These are phyloP conservation scores for Didymella exigua DNA, from an alignment of 2,329 filamentous ascomycete species.

Conservation along the genomic window DNA sequence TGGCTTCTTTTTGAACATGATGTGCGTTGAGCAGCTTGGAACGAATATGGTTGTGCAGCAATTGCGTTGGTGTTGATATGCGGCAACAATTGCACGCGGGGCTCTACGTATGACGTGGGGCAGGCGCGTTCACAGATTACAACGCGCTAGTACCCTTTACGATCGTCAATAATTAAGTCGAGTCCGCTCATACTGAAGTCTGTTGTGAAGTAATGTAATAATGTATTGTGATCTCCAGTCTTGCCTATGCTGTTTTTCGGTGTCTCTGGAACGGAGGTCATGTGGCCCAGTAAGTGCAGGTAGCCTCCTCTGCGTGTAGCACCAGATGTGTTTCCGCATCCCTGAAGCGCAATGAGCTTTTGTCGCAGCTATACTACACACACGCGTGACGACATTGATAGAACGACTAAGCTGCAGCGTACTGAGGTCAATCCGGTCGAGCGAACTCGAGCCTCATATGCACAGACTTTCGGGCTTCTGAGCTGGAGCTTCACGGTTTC, in stretches of 20 bases:
- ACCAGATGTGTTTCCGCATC: no score
- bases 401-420: not conserved
- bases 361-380: not conserved
- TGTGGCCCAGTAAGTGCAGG: no score
- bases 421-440: not conserved
- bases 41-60: not conserved
- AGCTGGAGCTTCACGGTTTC: conserved; percentile 8
- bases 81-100: conserved; percentile 11
- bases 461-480: conserved; percentile 3
- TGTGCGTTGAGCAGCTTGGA: conserved; percentile 4
- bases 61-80: conserved; percentile 5
- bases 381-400: not conserved
- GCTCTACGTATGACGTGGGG: conserved; percentile 12
- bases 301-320: not conserved
- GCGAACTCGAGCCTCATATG: conserved; percentile 1
- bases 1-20: conserved; percentile 70
- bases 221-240: no score
- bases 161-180: conserved; percentile 2
- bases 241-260: no score
- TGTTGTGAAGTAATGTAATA: not conserved
- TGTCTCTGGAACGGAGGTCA: no score
- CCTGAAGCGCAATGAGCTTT: not conserved
- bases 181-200: conserved; percentile 4
- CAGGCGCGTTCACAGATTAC: not conserved
- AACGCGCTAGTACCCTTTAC: conserved; percentile 2